Conservation (phyloP, 495 filamentous ascomycete species). For the Terfezia claveryi region DNA sequence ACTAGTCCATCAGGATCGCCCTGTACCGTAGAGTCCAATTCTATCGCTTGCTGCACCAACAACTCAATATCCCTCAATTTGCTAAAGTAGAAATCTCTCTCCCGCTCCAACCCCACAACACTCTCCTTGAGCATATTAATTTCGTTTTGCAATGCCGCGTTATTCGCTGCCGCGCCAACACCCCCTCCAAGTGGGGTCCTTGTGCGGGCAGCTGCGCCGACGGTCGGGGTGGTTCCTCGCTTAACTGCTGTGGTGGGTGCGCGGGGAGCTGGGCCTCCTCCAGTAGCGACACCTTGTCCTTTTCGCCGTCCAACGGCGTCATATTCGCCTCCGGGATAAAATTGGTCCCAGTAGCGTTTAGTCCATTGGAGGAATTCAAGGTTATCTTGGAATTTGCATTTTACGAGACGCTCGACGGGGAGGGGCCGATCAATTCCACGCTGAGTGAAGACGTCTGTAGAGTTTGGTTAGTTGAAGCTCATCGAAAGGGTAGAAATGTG, state of each 20-base stretch:
- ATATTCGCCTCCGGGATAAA: constrained; percentile 91
- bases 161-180: constrained; percentile 33
- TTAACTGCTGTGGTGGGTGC: constrained; percentile 29
- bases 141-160: constrained; percentile 54
- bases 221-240: constrained; percentile 55
- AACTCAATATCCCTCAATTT: constrained; percentile 94
- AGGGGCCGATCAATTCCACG: constrained; percentile 72
- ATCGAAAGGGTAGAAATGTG: not conserved
- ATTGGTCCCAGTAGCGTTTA: constrained; percentile 93
- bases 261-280: constrained; percentile 27
- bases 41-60: constrained; percentile 73
- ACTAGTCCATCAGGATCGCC: constrained; percentile 77
- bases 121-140: constrained; percentile 66
- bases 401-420: constrained; percentile 68
- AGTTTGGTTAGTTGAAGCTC: not conserved
- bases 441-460: constrained; percentile 53
- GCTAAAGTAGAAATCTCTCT: constrained; percentile 97
- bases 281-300: constrained; percentile 41
- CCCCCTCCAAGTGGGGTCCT: constrained; percentile 32
- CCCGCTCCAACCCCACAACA: constrained; percentile 68
- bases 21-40: constrained; percentile 74
- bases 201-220: constrained; percentile 26
- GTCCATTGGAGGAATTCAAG: constrained; percentile 96
- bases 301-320: constrained; percentile 72
- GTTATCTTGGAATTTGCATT: constrained; percentile 99